A percentile compares a stretch with the other conserved stretches of the same genome.
Evolutionary conservation across 192 early-diverging fungal genomes (phyloP).

Genomic region (Piromyces finnis): DNA sequence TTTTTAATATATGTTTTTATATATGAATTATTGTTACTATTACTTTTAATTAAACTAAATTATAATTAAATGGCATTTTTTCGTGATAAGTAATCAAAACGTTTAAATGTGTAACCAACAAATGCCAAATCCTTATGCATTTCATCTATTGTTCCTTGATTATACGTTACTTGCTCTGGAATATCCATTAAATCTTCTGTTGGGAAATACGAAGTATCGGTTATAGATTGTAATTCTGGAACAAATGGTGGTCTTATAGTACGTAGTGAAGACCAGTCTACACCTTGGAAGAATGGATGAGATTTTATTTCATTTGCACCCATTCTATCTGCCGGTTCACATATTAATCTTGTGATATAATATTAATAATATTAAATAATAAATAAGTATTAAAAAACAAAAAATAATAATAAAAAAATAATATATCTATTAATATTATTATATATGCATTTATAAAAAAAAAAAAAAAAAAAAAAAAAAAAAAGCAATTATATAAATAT

Average conservation of each 20-base stretch:
- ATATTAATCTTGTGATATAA: slow-evolving; percentile 75
- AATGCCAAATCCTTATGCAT: slow-evolving; percentile 88
- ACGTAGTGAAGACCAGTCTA: slow-evolving; percentile 81
- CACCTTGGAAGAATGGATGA: slow-evolving; percentile 91
- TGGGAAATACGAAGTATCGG: slow-evolving; percentile 96
- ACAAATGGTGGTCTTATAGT: slow-evolving; percentile 75
- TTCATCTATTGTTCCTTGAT: slow-evolving; percentile 1
- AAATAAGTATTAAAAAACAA: too few species aligned
- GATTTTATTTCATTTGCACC: slow-evolving; percentile 67
- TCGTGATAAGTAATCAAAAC: slow-evolving; percentile 5
- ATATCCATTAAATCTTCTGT: slow-evolving; percentile 77
- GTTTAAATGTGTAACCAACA: slow-evolving; percentile 96
- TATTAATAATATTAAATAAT: too few species aligned
- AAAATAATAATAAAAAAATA: neutral
- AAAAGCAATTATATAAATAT: too few species aligned
- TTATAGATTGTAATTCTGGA: slow-evolving; percentile 79
- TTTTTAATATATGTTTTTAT: too few species aligned
- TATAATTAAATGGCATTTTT: neutral
- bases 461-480: too few species aligned
- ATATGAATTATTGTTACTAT: too few species aligned
- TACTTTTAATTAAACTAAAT: too few species aligned
- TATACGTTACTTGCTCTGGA: slow-evolving; percentile 8
- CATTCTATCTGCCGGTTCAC: slow-evolving; percentile 40
- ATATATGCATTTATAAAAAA: too few species aligned
- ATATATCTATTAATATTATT: too few species aligned